These are phyloP conservation scores for Moniliella sp. DNA, from an alignment of 1,284 basidiomycete species.

Conservation along the genomic window DNA sequence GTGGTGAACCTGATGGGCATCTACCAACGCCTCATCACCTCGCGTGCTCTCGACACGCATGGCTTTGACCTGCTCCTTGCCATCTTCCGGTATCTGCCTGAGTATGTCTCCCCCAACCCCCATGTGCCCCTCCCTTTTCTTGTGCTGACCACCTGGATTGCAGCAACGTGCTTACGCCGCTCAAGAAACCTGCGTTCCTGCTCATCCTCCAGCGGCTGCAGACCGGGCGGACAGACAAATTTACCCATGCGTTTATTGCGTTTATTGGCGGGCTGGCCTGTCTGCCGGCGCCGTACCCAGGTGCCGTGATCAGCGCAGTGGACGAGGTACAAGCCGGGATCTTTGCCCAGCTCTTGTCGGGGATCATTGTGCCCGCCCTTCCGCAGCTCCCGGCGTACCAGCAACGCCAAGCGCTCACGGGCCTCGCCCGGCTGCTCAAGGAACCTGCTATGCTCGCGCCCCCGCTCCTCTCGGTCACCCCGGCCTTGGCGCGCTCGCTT, in stretches of 20 bases:
- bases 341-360: conserved; percentile 59
- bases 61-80: conserved; percentile 72
- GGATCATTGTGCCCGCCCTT: conserved; percentile 60
- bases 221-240: conserved; percentile 68
- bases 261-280: conserved; percentile 59
- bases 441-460: conserved; percentile 49
- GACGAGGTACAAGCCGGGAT: conserved; percentile 71
- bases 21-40: conserved; percentile 70
- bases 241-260: conserved; percentile 58
- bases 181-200: conserved; percentile 56
- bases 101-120: conserved; percentile 45
- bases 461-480: too few relatives aligned
- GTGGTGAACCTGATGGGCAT: conserved; percentile 64
- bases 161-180: conserved; percentile 27
- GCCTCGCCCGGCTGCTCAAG: conserved; percentile 57
- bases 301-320: conserved; percentile 53
- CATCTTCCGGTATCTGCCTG: conserved; percentile 50
- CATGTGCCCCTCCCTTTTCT: too few relatives aligned
- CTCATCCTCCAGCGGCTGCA: conserved; percentile 67
- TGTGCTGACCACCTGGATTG: too few relatives aligned
- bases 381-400: conserved; percentile 59
- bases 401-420: conserved; percentile 63
- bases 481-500: too few relatives aligned
- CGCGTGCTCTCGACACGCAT: conserved; percentile 67
- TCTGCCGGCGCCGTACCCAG: conserved; percentile 50